These are phyloP conservation scores for Sclerotinia nivalis DNA, from an alignment of 2,329 filamentous ascomycete genomes.

Conservation along the genomic window DNA sequence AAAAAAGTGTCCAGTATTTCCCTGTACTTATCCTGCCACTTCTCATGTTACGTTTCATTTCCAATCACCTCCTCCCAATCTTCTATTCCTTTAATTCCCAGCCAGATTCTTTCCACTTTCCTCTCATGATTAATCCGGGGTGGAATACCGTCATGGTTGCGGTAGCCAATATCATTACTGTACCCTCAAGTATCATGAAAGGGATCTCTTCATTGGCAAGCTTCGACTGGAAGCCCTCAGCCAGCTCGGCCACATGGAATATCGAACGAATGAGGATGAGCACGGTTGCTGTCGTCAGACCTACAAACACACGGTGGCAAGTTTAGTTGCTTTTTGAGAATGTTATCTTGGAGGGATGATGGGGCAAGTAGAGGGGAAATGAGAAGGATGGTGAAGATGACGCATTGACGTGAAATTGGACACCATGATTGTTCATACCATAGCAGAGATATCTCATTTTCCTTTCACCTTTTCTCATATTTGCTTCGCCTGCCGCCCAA, in stretches of 20 bases:
- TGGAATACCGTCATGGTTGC: conserved; percentile 40
- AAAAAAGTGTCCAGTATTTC: no score
- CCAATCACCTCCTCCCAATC: background rate
- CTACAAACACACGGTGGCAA: conserved; percentile 13
- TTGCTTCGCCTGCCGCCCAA: background rate
- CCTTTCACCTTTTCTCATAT: background rate
- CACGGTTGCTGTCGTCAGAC: conserved; percentile 50
- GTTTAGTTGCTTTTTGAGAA: background rate
- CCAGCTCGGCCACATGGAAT: conserved; percentile 59
- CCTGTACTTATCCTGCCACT: background rate
- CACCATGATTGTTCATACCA: background rate
- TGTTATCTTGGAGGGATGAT: background rate
- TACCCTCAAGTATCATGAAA: conserved; percentile 50
- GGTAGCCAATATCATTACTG: conserved; percentile 41
- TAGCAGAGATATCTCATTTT: conserved; percentile 11
- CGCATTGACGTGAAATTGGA: background rate
- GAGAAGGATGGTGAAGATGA: background rate
- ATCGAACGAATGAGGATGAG: conserved; percentile 55
- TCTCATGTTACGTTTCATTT: background rate
- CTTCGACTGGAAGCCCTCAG: conserved; percentile 52
- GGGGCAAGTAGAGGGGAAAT: background rate
- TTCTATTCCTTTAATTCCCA: background rate
- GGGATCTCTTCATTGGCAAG: conserved; percentile 49
- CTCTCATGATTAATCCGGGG: conserved; percentile 31
- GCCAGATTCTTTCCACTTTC: conserved; percentile 1